These are phyloP conservation scores for Pochonia chlamydosporia DNA, from an alignment of 2,329 filamentous ascomycete species.

Conservation along the genomic window DNA sequence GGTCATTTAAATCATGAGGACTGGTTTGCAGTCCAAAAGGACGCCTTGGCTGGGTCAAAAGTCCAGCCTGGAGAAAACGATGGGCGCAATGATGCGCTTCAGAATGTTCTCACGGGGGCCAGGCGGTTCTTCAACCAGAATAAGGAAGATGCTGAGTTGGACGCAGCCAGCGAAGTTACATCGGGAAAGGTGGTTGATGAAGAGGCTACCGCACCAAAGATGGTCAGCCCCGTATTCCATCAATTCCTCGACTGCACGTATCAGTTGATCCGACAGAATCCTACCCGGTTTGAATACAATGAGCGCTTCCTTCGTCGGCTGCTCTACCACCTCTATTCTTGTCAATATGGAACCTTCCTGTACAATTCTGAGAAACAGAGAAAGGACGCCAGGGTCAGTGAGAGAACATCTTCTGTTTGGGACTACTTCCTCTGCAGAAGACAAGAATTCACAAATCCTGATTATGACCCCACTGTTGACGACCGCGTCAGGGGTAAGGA, in stretches of 20 bases:
- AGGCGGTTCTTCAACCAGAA: constrained; percentile 83
- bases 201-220: constrained; percentile 74
- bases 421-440: constrained; percentile 84
- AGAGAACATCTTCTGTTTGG: constrained; percentile 85
- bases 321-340: constrained; percentile 90
- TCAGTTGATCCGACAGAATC: constrained; percentile 80
- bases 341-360: constrained; percentile 94
- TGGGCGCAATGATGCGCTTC: constrained; percentile 66
- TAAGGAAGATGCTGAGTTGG: constrained; percentile 55
- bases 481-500: constrained; percentile 76
- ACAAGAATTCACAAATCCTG: constrained; percentile 74
- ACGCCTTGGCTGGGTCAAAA: constrained; percentile 60
- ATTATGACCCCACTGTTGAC: constrained; percentile 70
- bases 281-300: constrained; percentile 90
- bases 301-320: constrained; percentile 86
- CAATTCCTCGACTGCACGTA: constrained; percentile 95
- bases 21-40: constrained; percentile 86
- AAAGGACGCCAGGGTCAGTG: constrained; percentile 58
- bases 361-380: constrained; percentile 93
- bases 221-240: constrained; percentile 94
- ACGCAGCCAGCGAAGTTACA: constrained; percentile 36
- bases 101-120: constrained; percentile 80
- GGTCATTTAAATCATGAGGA: constrained; percentile 86
- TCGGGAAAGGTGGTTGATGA: constrained; percentile 38
- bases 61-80: constrained; percentile 58